Evolutionary conservation across 495 filamentous ascomycete species (phyloP), one percentile per base, ranked within the genome.

Genomic region (Tuber umbilicatum): DNA sequence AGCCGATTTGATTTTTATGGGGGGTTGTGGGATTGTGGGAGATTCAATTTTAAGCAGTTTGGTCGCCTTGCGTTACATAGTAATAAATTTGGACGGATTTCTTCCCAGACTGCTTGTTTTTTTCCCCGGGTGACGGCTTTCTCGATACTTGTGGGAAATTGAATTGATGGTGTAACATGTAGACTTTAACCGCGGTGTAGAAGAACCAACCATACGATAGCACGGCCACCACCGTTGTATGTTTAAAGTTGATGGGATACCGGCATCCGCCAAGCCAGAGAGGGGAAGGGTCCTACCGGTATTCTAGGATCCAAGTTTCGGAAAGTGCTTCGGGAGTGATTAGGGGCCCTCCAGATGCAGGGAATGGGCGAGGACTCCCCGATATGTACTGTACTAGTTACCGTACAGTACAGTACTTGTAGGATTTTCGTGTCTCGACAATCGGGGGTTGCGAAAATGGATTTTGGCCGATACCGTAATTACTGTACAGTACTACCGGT

Each of bases 21-120:
- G 12, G 21, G 55, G 55, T 17, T 64, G 0, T 64, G 55, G 55
- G 55, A 31, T 64, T 16, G 27, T 35, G 27, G 3, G 27, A 64
- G 27, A 64, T 64, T 64, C 55, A 64, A 64, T 35, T 64, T 35
- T 64, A 12, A 64, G 55, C 27, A 64, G 55, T 35, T 64, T 79
- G 71, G 69, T 74, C 69, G 70, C 71, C 73, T 78, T 78, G 67
- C 64, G 69, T 60, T 74, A 70, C 64, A 71, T 79, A 79, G 77
- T 79, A 79, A 79, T 79, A 79, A 79, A 79, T 78, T 71, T 74
- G 78, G 77, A 75, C 77, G 67, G 55, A 74, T 74, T 76, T 74
- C 77, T 72, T 70, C n/a, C 41, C 70, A 55, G 17, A 27, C 31
- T 68, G 40, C 21, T 17, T 67, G 64, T 35, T 74, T 75, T 17